Base-by-base conservation (phyloP, 305 asterid species). In the Solanum hybrid region DNA sequence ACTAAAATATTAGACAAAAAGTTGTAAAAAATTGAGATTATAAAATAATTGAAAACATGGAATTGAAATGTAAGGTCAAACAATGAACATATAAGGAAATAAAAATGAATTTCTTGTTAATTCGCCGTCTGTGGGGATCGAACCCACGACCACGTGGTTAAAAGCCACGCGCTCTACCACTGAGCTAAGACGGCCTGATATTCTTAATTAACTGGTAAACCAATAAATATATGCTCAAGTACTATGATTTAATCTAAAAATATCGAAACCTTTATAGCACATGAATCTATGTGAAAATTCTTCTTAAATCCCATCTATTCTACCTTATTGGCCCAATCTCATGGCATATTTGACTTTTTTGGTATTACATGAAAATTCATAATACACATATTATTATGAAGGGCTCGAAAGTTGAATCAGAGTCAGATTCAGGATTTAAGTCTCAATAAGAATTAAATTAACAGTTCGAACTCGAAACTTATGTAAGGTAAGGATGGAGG, bases 131-230 rank as follows among this genome's bases (percentile, higher is more conserved):
- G 96, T 95, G 98, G 96, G 95, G 93, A 93, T 95, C 95, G 95
- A 96, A 95, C 97, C 98, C 98, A 96, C 96, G 96, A 96, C 97
- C 98, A 96, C 96, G 89, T 94, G 98, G 98, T 95, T 96, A 96
- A 95, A 96, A 96, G 98, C 98, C 96, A 94, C 88, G 95, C 95
- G 96, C 98, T 94, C 96, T 96, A 95, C 97, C 96, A 28, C 89
- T 73, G 42, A 87, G 84, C 84, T 73, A 73, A 73, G 84, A 87
- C 39, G 29, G 84, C 73, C 1, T 7, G 11, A 20, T 20, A 7
- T 61, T 4, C 10, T 6, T 18, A 1, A 0, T 1, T 0, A 0
- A 7, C 0, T 20, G 0, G 11, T 61, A 0, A 57, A 61, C 2
- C 0, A 0, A 3, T 61, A 20, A 20, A 0, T 61, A 61, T 7